Conservation (phyloP, 1,284 basidiomycete species). For the Phellinidium pouzarii region DNA sequence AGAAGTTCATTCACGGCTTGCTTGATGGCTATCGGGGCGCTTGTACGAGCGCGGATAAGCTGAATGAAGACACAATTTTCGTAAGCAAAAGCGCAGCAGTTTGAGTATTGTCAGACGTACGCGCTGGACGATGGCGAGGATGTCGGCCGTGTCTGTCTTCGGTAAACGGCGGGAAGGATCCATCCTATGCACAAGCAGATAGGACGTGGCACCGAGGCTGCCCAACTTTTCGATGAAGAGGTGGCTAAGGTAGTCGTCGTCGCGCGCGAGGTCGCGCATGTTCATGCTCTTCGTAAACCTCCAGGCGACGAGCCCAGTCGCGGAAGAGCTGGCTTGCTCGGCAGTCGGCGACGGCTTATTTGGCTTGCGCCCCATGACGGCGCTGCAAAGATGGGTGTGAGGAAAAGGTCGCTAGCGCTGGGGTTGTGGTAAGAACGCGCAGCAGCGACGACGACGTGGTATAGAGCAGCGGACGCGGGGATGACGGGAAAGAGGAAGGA, state of each 20-base stretch:
- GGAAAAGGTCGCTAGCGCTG: background rate
- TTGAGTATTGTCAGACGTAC: conserved; percentile 42
- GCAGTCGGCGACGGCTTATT: conserved; percentile 1
- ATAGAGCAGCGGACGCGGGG: background rate
- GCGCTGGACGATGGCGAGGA: conserved; percentile 67
- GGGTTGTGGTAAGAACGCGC: background rate
- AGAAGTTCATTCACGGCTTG: conserved; percentile 70
- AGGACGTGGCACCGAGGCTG: conserved; percentile 53
- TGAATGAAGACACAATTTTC: conserved; percentile 7
- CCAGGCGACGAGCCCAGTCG: conserved; percentile 39
- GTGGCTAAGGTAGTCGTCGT: conserved; percentile 82
- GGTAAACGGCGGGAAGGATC: conserved; percentile 65
- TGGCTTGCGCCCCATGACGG: background rate
- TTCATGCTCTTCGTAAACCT: conserved; percentile 80
- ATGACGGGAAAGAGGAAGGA: background rate
- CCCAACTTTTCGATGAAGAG: conserved; percentile 80
- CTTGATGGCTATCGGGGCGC: conserved; percentile 18
- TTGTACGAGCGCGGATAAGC: conserved; percentile 8
- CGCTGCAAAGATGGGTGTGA: background rate
- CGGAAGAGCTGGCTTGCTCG: background rate
- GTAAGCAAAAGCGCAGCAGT: conserved; percentile 24
- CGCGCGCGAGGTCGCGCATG: conserved; percentile 76
- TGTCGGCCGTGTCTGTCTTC: conserved; percentile 57
- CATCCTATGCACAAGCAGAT: conserved; percentile 77
- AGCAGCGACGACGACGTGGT: background rate